Base-by-base conservation (phyloP, 352 stramenopile species). In the Pythium sukuiense region DNA sequence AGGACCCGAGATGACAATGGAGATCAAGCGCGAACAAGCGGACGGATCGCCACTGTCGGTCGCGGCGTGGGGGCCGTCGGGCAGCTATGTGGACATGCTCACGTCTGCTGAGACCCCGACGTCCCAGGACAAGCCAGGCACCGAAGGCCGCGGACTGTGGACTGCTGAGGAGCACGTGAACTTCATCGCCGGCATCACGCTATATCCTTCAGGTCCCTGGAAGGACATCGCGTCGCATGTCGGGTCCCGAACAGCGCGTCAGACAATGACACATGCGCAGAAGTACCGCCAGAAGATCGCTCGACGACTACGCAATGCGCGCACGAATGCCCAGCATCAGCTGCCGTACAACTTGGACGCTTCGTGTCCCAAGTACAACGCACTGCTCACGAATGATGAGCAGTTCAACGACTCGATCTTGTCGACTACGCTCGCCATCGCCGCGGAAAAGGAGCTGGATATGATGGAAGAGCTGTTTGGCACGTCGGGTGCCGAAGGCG, bases 221-320 rank as follows among this genome's bases (percentile, higher is more conserved):
- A 93, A 92, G 65, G 79, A 89, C 61, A 93, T 93, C 60, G 83
- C 85, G 5, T 69, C 69, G 48, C 81, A 90, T 69, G 83, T 93
- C 14, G 80, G 81, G 43, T 83, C 81, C 55, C 79, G 83, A 58
- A 92, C 83, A 62, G 83, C 83, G 43, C 80, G 83, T 12, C 85
- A 93, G 70, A 90, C 81, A 53, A 90, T 90, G 83, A 92, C 81
- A 12, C 85, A 93, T 71, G 85, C 85, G 64, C 83, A 94, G 43
- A 94, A 94, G 69, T 93, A 93, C 70, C 83, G 83, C 7, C 82
- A 93, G 71, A 93, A 93, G 73, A 88, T 93, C 70, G 79, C 77
- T 56, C 77, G 84, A 53, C 74, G 81, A 56, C 73, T 90, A 65
- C 83, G 83, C 50, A 90, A 90, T 43, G 80, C 85, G 61, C 79